phyloP scores from a whole-genome alignment of 805 yeast genomes.

The Myxozyma sirexii region DNA sequence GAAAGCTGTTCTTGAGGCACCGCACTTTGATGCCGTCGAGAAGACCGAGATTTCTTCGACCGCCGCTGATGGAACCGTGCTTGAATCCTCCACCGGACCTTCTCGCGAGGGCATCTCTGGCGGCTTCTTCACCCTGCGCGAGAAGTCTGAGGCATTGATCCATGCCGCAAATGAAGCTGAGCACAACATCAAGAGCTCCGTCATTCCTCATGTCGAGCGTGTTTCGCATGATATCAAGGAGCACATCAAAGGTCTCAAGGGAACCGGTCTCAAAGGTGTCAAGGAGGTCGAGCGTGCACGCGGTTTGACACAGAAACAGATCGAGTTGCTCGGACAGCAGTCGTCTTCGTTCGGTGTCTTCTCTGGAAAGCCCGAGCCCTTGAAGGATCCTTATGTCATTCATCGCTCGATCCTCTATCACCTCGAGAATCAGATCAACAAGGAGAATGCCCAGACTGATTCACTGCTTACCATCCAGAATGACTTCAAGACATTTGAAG shows the following conservation, averaged over 20 bases:
- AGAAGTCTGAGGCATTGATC: constrained; percentile 42
- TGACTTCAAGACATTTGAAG: constrained; percentile 48
- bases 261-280: constrained; percentile 43
- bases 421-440: constrained; percentile 49
- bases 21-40: constrained; percentile 41
- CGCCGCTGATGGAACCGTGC: neutral
- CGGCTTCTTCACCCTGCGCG: constrained; percentile 42
- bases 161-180: constrained; percentile 48
- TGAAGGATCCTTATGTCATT: constrained; percentile 52
- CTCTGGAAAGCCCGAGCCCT: constrained; percentile 44
- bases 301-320: constrained; percentile 44
- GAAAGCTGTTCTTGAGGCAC: constrained; percentile 42
- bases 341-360: constrained; percentile 42
- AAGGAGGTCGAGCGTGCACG: constrained; percentile 47
- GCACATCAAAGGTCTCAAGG: constrained; percentile 49
- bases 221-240: constrained; percentile 47
- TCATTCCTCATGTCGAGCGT: constrained; percentile 51
- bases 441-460: constrained; percentile 52
- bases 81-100: constrained; percentile 7
- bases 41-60: constrained; percentile 9
- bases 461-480: constrained; percentile 49
- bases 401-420: constrained; percentile 46
- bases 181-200: constrained; percentile 43
- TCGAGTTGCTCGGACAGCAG: constrained; percentile 45
- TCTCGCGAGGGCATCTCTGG: constrained; percentile 41